Evolutionary conservation across 768 basidiomycete genomes (phyloP).

Genomic region (Tephrocybe sp.): DNA sequence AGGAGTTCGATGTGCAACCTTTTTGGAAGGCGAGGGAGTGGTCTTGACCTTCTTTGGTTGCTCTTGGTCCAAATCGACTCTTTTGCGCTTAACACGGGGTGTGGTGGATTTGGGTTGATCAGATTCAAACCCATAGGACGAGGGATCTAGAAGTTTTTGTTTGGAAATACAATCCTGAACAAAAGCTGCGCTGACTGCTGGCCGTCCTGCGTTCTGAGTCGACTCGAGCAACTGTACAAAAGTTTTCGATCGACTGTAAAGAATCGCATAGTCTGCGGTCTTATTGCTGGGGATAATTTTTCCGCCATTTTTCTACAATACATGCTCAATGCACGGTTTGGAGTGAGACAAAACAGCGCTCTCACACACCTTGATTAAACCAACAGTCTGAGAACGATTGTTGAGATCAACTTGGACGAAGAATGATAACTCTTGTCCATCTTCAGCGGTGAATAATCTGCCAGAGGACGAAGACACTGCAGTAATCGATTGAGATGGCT

Average conservation of each 20-base stretch:
- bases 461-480: constrained; percentile 15
- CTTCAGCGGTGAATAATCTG: constrained; percentile 40
- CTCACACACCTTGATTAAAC: constrained; percentile 55
- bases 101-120: constrained; percentile 10
- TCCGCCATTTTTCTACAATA: constrained; percentile 62
- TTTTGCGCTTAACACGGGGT: constrained; percentile 18
- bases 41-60: constrained; percentile 4
- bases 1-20: not conserved
- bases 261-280: constrained; percentile 59
- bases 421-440: constrained; percentile 48
- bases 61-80: constrained; percentile 11
- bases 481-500: not conserved
- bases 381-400: constrained; percentile 47
- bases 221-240: constrained; percentile 43
- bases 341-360: not conserved
- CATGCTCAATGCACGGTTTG: not conserved
- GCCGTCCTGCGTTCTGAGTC: constrained; percentile 33
- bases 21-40: not conserved
- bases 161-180: constrained; percentile 49
- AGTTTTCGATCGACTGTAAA: constrained; percentile 48
- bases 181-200: constrained; percentile 51
- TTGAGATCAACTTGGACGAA: constrained; percentile 69
- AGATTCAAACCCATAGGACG: constrained; percentile 40
- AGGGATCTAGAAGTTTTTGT: constrained; percentile 39
- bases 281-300: constrained; percentile 49